Conservation (phyloP, 2,329 filamentous ascomycete species). For the Hymenoscyphus fraxineus region DNA sequence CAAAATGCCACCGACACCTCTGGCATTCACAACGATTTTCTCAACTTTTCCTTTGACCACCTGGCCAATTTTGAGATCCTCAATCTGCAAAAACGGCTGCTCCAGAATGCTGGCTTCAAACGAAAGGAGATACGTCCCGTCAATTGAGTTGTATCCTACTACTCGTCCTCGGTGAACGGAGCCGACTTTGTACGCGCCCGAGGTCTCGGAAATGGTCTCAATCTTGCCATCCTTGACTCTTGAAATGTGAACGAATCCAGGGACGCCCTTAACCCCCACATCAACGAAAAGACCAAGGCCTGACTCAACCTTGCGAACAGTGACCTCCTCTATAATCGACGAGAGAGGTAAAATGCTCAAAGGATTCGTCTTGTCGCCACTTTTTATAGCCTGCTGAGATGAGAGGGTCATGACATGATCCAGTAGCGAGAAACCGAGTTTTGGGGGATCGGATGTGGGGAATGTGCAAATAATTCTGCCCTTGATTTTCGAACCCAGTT, state of each 20-base stretch:
- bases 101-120: constrained; percentile 78
- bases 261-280: constrained; percentile 61
- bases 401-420: constrained; percentile 72
- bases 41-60: constrained; percentile 80
- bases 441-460: constrained; percentile 71
- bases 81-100: constrained; percentile 84
- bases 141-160: constrained; percentile 80
- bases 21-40: constrained; percentile 73
- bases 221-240: constrained; percentile 86
- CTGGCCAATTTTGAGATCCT: constrained; percentile 80
- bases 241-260: constrained; percentile 94
- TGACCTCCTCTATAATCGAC: constrained; percentile 71
- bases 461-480: constrained; percentile 87
- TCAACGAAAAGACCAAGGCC: constrained; percentile 79
- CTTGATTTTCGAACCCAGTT: constrained; percentile 78
- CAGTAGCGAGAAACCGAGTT: constrained; percentile 82
- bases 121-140: constrained; percentile 81
- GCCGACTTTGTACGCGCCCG: constrained; percentile 73
- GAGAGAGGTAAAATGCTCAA: constrained; percentile 65
- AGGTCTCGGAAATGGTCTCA: constrained; percentile 72
- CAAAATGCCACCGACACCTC: constrained; percentile 77
- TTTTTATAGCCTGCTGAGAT: constrained; percentile 41
- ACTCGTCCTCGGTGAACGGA: constrained; percentile 78
- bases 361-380: constrained; percentile 45
- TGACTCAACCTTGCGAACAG: constrained; percentile 73